Base-by-base conservation (phyloP, 2,329 filamentous ascomycete species). In the Venturia pyrina region DNA sequence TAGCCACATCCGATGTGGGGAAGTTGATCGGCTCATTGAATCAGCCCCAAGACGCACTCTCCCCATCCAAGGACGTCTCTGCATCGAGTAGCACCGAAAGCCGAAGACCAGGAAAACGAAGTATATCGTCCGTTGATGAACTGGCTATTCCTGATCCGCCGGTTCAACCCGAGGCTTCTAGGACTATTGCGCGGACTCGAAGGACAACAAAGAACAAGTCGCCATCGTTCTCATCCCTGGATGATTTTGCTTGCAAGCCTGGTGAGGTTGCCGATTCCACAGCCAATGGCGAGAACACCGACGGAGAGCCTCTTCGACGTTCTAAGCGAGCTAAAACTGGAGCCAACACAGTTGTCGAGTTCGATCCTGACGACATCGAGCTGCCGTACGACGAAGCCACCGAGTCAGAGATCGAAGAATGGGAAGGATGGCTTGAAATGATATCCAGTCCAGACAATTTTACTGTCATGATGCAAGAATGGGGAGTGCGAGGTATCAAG, bases 401-500 rank as follows among this genome's bases (percentile, higher is more conserved):
- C 13, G 61, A 63, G 4, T 65, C 74, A 32, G 78, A 81, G 63
- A 81, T 78, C 68, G 69, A 72, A 40, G 74, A 68, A 0, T 92
- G 88, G 86, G 81, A 85, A 62, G 88, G 89, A 32, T 93, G 89
- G 86, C 84, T 88, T 66, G 92, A 97, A 72, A 83, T 98, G 62
- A 92, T 96, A 76, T 96, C 91, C 7, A 92, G 97, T 68, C 93
- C 93, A 8, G 87, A 85, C 37, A 87, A 93, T 71, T 97, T 98
- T 80, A 95, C 92, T 71, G 85, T 87, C 48, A 93, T 98, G 74
- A 81, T 98, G 3, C 83, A 84, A 43, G 87, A 92, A 62, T 86
- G 95, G 67, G 92, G 92, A 28, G 89, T 95, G 5, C 79, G 83
- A 66, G 85, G 87, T 63, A 83, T 92, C 67, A 89, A 87, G 69